A percentile compares a stretch with the other conserved stretches of the same genome.
Evolutionary conservation across 2,329 filamentous ascomycete species (phyloP).

Genomic region (Diaporthe longicolla): DNA sequence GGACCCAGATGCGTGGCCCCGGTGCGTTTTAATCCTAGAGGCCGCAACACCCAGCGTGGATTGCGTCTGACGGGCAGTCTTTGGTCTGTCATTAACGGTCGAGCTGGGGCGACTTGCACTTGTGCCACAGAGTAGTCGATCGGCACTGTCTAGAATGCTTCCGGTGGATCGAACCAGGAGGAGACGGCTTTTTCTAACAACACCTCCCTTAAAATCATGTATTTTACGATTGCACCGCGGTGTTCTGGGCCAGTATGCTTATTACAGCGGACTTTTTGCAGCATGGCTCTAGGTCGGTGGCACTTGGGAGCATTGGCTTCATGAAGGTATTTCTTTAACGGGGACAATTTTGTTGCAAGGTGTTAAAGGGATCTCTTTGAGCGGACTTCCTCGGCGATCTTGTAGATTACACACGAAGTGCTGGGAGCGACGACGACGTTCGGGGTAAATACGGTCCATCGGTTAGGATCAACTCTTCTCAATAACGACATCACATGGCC

Average conservation of each 20-base stretch:
- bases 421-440: not conserved
- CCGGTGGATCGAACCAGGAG: not conserved
- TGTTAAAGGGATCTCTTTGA: slow-evolving; percentile 6
- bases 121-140: not conserved
- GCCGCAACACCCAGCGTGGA: not conserved
- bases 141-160: not conserved
- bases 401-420: not conserved
- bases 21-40: slow-evolving; percentile 37
- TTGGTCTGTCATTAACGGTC: not conserved
- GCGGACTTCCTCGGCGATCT: not conserved
- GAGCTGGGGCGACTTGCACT: not conserved
- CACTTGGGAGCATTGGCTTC: not conserved
- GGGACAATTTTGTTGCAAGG: slow-evolving; percentile 11
- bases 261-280: slow-evolving; percentile 1
- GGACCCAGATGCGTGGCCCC: slow-evolving; percentile 36
- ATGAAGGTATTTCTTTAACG: not conserved
- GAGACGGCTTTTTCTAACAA: not conserved
- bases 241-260: not conserved
- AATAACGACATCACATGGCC: not conserved
- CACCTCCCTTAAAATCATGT: not conserved
- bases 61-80: not conserved
- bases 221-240: not conserved
- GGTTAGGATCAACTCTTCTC: not conserved
- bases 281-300: not conserved
- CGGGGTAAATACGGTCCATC: not conserved